phyloP scores from a whole-genome alignment of 495 filamentous ascomycete species.

The Penicillium soppii region DNA sequence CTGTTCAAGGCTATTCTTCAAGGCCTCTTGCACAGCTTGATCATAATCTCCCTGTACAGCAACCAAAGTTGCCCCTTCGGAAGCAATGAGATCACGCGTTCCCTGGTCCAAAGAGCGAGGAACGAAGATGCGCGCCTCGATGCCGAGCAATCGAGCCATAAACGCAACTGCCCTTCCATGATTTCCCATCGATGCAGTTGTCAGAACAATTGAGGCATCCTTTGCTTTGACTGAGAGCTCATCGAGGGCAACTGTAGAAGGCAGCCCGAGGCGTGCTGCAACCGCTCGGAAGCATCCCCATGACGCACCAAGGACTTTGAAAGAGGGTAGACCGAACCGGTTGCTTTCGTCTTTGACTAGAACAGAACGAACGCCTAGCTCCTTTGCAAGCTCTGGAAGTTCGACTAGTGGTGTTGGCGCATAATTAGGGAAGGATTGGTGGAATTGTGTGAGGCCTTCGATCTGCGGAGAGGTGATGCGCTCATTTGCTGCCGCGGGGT shows the following conservation, averaged over 20 bases:
- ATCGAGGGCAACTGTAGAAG: slow-evolving; percentile 32
- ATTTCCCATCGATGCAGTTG: slow-evolving; percentile 68
- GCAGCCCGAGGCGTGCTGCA: slow-evolving; percentile 35
- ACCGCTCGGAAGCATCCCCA: slow-evolving; percentile 65
- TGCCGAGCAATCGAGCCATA: slow-evolving; percentile 56
- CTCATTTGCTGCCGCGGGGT: slow-evolving; percentile 23
- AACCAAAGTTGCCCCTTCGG: slow-evolving; percentile 56
- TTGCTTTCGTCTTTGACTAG: slow-evolving; percentile 60
- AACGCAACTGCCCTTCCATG: slow-evolving; percentile 68
- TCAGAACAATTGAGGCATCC: slow-evolving; percentile 29
- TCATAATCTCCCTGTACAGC: slow-evolving; percentile 61
- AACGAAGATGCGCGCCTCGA: slow-evolving; percentile 56
- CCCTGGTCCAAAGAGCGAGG: slow-evolving; percentile 49
- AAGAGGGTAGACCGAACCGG: slow-evolving; percentile 64
- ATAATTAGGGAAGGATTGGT: slow-evolving; percentile 52
- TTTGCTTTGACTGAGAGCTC: slow-evolving; percentile 39
- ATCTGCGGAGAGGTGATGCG: slow-evolving; percentile 12
- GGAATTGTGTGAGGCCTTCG: slow-evolving; percentile 38
- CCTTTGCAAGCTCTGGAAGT: slow-evolving; percentile 51
- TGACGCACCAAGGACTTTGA: slow-evolving; percentile 77
- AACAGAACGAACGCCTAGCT: slow-evolving; percentile 55
- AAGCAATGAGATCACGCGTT: slow-evolving; percentile 52
- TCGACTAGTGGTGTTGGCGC: slow-evolving; percentile 47
- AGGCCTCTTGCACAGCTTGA: slow-evolving; percentile 48
- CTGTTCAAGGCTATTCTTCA: slow-evolving; percentile 26